Conservation (phyloP, 768 basidiomycete genomes). For the Tricholoma flavovirens region DNA sequence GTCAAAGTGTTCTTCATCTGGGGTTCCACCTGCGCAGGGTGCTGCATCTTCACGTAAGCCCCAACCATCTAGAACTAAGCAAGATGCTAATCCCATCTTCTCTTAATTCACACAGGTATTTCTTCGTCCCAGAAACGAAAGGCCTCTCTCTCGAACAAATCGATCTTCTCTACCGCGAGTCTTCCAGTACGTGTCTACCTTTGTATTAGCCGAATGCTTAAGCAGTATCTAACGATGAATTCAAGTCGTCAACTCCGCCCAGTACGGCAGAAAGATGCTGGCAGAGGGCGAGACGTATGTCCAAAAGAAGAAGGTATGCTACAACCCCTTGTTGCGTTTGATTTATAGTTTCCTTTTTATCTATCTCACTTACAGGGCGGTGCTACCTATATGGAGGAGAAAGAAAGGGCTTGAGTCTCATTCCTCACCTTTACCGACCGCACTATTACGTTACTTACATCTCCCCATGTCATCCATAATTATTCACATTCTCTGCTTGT, state of each 20-base stretch:
- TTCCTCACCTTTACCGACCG: background rate
- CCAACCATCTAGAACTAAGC: slow-evolving; percentile 36
- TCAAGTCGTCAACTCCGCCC: slow-evolving; percentile 15
- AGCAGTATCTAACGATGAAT: background rate
- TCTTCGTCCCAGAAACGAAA: slow-evolving; percentile 21
- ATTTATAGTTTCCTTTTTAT: background rate
- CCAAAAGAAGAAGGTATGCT: background rate
- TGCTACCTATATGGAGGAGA: background rate
- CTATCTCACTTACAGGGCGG: background rate
- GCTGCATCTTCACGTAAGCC: slow-evolving; percentile 67
- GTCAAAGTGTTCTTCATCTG: slow-evolving; percentile 87
- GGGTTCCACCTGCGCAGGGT: slow-evolving; percentile 61
- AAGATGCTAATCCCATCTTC: background rate
- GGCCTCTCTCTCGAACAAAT: slow-evolving; percentile 23
- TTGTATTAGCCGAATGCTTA: background rate
- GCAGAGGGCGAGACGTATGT: slow-evolving; percentile 14
- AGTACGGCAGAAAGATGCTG: slow-evolving; percentile 14
- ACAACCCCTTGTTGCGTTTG: background rate
- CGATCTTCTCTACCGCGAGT: slow-evolving; percentile 21
- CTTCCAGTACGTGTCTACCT: slow-evolving; percentile 8
- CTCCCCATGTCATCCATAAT: background rate
- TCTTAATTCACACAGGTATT: slow-evolving; percentile 8
- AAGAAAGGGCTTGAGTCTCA: background rate
- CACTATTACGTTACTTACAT: background rate
- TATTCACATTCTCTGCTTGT: background rate